Percentiles rank a stretch among this genome's conserved stretches.
These are phyloP conservation scores for Goffeauzyma gilvescens DNA, from an alignment of 768 basidiomycete genomes.

Conservation along the genomic window DNA sequence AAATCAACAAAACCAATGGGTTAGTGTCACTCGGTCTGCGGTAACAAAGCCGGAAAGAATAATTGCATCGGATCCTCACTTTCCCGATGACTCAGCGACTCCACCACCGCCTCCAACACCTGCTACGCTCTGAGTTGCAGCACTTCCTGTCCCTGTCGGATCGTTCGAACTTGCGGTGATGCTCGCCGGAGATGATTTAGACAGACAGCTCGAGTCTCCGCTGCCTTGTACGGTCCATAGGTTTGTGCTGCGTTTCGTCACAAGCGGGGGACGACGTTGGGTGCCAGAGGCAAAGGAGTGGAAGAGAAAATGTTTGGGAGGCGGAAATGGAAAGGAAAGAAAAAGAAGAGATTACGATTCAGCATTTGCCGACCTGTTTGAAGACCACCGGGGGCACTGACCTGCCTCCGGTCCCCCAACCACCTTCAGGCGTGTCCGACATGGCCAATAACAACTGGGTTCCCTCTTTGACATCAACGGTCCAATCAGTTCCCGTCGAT, in stretches of 20 bases:
- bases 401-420: conserved; percentile 21
- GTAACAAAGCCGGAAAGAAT: too few relatives aligned
- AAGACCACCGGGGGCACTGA: too few relatives aligned
- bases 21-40: too few relatives aligned
- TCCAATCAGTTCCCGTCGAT: conserved; percentile 14
- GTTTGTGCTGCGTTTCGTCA: conserved; percentile 4
- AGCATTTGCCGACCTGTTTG: too few relatives aligned
- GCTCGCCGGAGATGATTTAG: conserved; percentile 10
- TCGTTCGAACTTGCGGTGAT: conserved; percentile 7
- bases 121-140: conserved; percentile 1
- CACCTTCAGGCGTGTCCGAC: conserved; percentile 23
- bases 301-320: too few relatives aligned
- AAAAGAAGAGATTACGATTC: too few relatives aligned
- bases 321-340: too few relatives aligned
- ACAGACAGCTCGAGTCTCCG: conserved; percentile 20
- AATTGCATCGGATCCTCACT: too few relatives aligned
- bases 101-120: conserved; percentile 20
- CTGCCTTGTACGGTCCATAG: conserved; percentile 17
- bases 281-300: too few relatives aligned
- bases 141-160: neutral
- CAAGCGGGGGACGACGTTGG: too few relatives aligned
- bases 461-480: conserved; percentile 19
- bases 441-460: conserved; percentile 26
- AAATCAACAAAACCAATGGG: too few relatives aligned
- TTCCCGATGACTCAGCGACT: neutral